Percentiles rank a stretch among this genome's conserved stretches.
These are phyloP conservation scores for Pseudocercospora fijiensis DNA, from an alignment of 2,329 filamentous ascomycete genomes.

Conservation along the genomic window DNA sequence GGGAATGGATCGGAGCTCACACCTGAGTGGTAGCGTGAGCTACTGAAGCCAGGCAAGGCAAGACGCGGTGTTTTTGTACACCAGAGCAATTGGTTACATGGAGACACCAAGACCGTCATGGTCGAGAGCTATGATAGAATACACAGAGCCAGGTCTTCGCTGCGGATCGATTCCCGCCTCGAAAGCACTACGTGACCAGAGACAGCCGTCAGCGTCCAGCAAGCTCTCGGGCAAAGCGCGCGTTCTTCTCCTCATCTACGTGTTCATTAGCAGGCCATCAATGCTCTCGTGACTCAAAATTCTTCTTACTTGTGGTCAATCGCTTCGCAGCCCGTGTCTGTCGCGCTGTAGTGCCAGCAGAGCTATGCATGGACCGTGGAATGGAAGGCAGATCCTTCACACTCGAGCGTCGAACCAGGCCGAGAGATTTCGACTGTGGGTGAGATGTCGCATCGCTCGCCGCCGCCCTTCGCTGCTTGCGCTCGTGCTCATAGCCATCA, in stretches of 20 bases:
- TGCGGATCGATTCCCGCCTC: background rate
- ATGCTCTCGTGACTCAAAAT: background rate
- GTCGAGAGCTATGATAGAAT: background rate
- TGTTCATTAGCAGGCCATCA: constrained; percentile 1
- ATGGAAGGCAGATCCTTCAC: background rate
- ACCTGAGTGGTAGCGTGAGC: background rate
- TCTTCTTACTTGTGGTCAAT: constrained; percentile 25
- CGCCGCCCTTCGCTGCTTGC: constrained; percentile 24
- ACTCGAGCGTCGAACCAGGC: background rate
- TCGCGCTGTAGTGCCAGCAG: constrained; percentile 18
- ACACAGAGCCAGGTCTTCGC: background rate
- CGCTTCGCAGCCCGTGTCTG: constrained; percentile 19
- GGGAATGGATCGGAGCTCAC: background rate
- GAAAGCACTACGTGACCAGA: background rate
- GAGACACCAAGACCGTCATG: background rate
- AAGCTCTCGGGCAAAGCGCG: constrained; percentile 33
- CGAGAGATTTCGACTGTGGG: background rate
- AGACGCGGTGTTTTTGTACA: background rate
- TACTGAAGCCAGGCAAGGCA: background rate
- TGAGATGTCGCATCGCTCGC: background rate
- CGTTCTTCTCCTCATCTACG: constrained; percentile 26
- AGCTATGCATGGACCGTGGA: constrained; percentile 18
- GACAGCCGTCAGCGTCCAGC: constrained; percentile 3
- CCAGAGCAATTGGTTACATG: background rate
- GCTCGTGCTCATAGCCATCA: constrained; percentile 26